Percentiles rank a stretch among this genome's conserved stretches.
These are phyloP conservation scores for Talaromyces sp. DNA, from an alignment of 2,329 filamentous ascomycete genomes.

Conservation along the genomic window DNA sequence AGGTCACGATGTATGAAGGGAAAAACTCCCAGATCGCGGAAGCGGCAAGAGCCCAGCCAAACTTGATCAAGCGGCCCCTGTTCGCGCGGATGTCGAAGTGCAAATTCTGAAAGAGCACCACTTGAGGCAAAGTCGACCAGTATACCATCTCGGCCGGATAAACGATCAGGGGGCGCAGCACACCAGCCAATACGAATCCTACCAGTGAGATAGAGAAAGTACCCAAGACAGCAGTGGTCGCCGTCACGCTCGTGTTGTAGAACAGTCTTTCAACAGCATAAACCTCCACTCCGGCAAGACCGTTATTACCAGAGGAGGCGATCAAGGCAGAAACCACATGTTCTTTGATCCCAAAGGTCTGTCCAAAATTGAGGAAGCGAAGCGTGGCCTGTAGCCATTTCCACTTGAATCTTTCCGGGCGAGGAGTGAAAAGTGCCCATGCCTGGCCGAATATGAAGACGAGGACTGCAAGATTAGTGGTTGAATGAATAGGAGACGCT, in stretches of 20 bases:
- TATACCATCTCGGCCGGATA: slow-evolving; percentile 36
- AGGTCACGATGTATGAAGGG: slow-evolving; percentile 27
- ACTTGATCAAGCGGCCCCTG: slow-evolving; percentile 29
- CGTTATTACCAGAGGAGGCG: slow-evolving; percentile 24
- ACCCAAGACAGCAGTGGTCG: slow-evolving; percentile 27
- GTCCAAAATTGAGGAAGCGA: slow-evolving; percentile 24
- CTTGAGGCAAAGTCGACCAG: slow-evolving; percentile 32
- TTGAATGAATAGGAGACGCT: neutral
- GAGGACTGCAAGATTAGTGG: slow-evolving; percentile 17
- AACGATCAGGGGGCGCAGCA: slow-evolving; percentile 31
- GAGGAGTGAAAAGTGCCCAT: slow-evolving; percentile 21
- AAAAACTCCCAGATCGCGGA: slow-evolving; percentile 25
- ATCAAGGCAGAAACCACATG: slow-evolving; percentile 22
- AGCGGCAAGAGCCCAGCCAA: slow-evolving; percentile 30
- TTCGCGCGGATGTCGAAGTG: slow-evolving; percentile 32
- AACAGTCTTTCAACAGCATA: slow-evolving; percentile 24
- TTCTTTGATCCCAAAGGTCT: slow-evolving; percentile 23
- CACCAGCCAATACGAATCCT: slow-evolving; percentile 30
- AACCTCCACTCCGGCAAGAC: slow-evolving; percentile 21
- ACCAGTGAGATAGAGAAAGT: slow-evolving; percentile 31
- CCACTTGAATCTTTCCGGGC: slow-evolving; percentile 19
- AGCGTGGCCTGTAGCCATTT: slow-evolving; percentile 21
- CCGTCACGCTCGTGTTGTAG: slow-evolving; percentile 23
- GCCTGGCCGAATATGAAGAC: slow-evolving; percentile 22
- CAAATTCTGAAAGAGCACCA: slow-evolving; percentile 35